Base-by-base conservation (phyloP, 768 basidiomycete genomes). In the Boletellus ananiceps region DNA sequence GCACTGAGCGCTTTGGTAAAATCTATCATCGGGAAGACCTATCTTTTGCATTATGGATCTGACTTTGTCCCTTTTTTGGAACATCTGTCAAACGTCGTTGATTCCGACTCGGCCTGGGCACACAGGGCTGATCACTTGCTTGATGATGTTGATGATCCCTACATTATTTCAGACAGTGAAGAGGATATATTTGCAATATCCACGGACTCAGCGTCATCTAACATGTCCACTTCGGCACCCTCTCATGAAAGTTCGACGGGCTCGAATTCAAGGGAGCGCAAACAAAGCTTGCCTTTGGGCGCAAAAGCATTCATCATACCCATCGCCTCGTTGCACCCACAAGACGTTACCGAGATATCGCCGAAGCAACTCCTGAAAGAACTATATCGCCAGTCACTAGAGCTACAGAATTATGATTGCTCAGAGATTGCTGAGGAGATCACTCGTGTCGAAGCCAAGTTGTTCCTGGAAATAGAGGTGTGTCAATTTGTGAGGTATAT, bases 381-480 rank as follows among this genome's bases (percentile, higher is more conserved):
- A 38, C 74, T 92, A 16, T 69, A 74, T 33, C 79, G 69, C 53
- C 66, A 84, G 39, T 79, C 85, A 8, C 68, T 78, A 46, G 81
- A 82, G 45, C 65, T 91, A 6, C 70, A 79, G 54, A 65, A 64
- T 18, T 67, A 75, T 14, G 84, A 86, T 52, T 71, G 85, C 5
- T 74, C 74, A 18, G 81, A 83, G 19, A 80, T 95, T 52, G 93
- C 93, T 0, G 80, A 88, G 56, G 90, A 94, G 69, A 88, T 96
- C 56, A 93, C 91, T 34, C 77, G 83, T 42, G 67, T 86, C 36
- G 83, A 86, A 60, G 81, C 78, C 53, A 75, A 73, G 49, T 65
- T 83, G 32, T 94, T 95, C 64, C 61, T 86, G 55, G 72, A 74
- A 42, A 93, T 96, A 47, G 75, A 87, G 75, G 93, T 93, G 51